Base-by-base conservation (phyloP, 2,329 filamentous ascomycete genomes). In the Colletotrichum karsti region DNA sequence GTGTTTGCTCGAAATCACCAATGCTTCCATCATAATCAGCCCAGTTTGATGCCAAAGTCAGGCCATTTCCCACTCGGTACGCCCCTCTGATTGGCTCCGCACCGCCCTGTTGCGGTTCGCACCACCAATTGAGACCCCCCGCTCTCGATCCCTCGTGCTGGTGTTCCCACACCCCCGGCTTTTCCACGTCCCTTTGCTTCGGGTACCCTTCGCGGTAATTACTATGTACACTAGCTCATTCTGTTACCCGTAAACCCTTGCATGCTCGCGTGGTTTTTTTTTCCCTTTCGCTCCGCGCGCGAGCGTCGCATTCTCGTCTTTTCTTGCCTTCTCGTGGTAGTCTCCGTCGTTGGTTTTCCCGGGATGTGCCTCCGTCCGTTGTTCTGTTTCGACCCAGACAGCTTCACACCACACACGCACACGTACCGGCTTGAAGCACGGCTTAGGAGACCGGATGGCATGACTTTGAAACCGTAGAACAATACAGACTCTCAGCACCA, bases 11-110 rank as follows among this genome's bases (percentile, higher is more conserved):
- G 37, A 56, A 64, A 37, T 56, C 55, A 61, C 64, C 53, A 51
- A 54, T 54, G 24, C 50, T 60, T 50, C 62, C 64, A 67, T 67
- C 64, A 67, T 67, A 65, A 68, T 68, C 65, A 68, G 65, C 53
- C 65, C 65, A 68, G 65, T 59, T n/a, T 42, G 60, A 68, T 48
- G 53, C 60, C 50, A 50, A 68, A 68, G 60, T 68, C 58, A 62
- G 65, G 65, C 65, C 65, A 65, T 63, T 68, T 65, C 54, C 65
- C 60, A 64, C 65, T 28, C 22, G 39, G 37, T 50, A 37, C 61
- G 46, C 46, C 37, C 24, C 37, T 26, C 65, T 54, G 28, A 68
- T 68, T 68, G 65, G 65, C 65, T 54, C 60, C 54, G 54, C 60
- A 41, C 30, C 54, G 51, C 54, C 53, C 46, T 59, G 37, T n/a